phyloP scores from a whole-genome alignment of 2,329 filamentous ascomycete genomes.

The Amauroascus niger region DNA sequence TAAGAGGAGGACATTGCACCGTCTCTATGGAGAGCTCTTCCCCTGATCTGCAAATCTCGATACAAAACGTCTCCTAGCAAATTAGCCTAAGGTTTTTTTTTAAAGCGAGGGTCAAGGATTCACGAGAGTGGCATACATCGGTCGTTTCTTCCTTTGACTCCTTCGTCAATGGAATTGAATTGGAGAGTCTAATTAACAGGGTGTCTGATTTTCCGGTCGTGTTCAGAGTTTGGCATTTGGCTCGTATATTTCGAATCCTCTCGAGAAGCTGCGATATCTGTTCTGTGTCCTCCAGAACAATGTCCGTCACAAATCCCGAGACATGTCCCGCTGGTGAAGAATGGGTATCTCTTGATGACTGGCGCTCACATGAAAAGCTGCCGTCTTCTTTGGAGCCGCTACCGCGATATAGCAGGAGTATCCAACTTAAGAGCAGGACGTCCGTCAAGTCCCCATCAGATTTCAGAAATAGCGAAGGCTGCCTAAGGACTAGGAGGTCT shows the following conservation, averaged over 20 bases:
- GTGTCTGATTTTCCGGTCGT: not conserved
- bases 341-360: not conserved
- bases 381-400: slow-evolving; percentile 13
- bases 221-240: not conserved
- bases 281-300: slow-evolving; percentile 8
- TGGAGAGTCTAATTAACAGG: not conserved
- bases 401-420: slow-evolving; percentile 14
- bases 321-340: not conserved
- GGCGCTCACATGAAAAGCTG: slow-evolving; percentile 8
- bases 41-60: not conserved
- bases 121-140: not conserved
- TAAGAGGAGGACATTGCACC: not conserved
- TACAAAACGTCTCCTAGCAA: not conserved
- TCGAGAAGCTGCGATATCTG: slow-evolving; percentile 5
- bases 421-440: slow-evolving; percentile 13
- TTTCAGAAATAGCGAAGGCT: not conserved
- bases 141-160: not conserved
- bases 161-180: not conserved
- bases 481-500: not conserved
- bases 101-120: not conserved
- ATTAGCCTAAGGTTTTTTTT: not conserved
- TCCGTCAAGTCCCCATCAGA: slow-evolving; percentile 9
- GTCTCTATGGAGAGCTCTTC: not conserved
- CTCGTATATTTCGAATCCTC: not conserved
- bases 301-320: slow-evolving; percentile 4